phyloP scores from a whole-genome alignment of 73 alveolate species.

The Tetrahymena malaccensis region DNA sequence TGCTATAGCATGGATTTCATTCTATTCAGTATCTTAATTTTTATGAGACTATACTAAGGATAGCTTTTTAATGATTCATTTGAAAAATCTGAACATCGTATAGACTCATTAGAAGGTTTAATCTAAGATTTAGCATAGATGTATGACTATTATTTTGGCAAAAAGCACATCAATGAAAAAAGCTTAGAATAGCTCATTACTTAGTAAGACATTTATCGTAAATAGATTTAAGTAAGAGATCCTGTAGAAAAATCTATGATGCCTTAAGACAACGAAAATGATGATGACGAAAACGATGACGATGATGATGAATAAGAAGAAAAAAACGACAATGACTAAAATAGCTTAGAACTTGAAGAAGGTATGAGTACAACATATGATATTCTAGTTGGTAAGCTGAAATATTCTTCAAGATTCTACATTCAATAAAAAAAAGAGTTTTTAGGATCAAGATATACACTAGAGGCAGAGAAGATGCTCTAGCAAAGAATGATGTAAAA shows the following conservation, averaged over 20 bases:
- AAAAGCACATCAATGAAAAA: background rate
- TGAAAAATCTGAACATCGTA: background rate
- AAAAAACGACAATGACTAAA: background rate
- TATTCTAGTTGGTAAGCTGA: background rate
- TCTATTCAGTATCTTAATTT: background rate
- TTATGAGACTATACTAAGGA: background rate
- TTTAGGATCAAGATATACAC: background rate
- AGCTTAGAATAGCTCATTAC: background rate
- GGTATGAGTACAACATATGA: background rate
- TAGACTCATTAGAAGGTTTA: background rate
- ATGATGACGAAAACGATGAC: background rate
- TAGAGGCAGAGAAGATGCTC: background rate
- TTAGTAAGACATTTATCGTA: background rate
- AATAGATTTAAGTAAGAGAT: background rate
- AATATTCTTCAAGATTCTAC: background rate
- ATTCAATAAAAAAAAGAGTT: background rate
- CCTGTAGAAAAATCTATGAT: background rate
- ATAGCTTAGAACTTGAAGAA: background rate
- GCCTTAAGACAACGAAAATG: background rate
- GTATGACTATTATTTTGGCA: background rate
- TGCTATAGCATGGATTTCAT: background rate
- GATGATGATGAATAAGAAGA: background rate
- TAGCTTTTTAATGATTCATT: background rate
- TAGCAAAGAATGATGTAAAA: background rate
- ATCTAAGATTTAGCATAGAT: background rate